Percentiles rank a stretch among this genome's conserved stretches.
Evolutionary conservation across 83 land plant genomes (phyloP).

Genomic region (Larix sibirica): DNA sequence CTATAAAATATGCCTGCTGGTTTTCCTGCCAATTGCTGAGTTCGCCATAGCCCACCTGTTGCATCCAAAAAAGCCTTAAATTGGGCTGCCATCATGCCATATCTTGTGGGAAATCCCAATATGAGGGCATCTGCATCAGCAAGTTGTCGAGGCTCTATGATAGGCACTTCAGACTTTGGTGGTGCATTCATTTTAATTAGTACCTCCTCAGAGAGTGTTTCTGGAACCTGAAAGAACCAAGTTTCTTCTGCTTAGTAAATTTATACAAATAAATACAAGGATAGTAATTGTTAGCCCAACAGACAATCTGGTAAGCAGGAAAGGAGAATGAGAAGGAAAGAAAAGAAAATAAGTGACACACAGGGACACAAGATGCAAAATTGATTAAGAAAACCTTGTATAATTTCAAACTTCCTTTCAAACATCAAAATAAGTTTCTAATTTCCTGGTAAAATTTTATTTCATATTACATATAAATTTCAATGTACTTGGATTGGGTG

Average conservation of each 20-base stretch:
- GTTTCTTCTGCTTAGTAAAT: not conserved
- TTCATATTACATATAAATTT: no score
- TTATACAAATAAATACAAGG: not conserved
- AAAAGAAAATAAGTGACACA: not conserved
- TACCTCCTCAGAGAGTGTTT: constrained; percentile 43
- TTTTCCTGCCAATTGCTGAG: constrained; percentile 48
- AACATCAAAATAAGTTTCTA: no score
- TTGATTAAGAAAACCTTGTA: no score
- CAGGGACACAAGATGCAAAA: no score
- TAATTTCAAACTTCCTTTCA: no score
- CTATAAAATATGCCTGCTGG: constrained; percentile 46
- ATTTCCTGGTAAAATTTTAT: no score
- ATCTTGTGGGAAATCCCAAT: constrained; percentile 54
- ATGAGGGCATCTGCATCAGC: constrained; percentile 58
- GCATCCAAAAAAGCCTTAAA: constrained; percentile 51
- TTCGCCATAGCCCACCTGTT: constrained; percentile 54
- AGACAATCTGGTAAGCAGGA: not conserved
- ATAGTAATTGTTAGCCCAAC: not conserved
- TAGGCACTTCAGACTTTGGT: constrained; percentile 37
- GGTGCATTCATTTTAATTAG: constrained; percentile 51
- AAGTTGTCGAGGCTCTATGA: constrained; percentile 30
- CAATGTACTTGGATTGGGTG: no score
- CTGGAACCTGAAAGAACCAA: constrained; percentile 46
- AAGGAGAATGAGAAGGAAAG: not conserved
- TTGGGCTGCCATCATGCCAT: constrained; percentile 64